phyloP scores from a whole-genome alignment of 1,284 basidiomycete species.

The Leccinum pachyderme region DNA sequence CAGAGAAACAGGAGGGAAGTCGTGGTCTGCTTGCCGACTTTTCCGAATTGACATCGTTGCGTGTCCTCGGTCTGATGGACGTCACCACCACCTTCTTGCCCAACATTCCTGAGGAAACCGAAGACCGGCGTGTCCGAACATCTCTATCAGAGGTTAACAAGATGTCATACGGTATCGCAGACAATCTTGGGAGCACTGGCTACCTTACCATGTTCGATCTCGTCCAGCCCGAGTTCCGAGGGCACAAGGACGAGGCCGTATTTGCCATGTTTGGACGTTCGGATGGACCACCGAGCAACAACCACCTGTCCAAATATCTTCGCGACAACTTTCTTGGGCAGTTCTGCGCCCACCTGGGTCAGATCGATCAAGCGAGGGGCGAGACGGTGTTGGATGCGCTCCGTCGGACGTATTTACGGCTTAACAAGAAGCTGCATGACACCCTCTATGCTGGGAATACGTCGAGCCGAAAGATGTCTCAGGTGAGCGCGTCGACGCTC shows the following conservation, averaged over 20 bases:
- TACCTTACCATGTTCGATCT: conserved; percentile 90
- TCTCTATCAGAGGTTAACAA: conserved; percentile 88
- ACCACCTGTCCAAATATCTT: conserved; percentile 72
- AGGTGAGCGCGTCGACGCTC: conserved; percentile 50
- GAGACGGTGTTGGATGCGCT: conserved; percentile 76
- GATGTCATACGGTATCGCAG: conserved; percentile 97
- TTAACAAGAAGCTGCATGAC: conserved; percentile 80
- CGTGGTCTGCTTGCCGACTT: conserved; percentile 75
- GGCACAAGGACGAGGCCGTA: conserved; percentile 78
- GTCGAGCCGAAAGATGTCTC: conserved; percentile 66
- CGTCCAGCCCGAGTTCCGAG: conserved; percentile 87
- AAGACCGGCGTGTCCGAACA: conserved; percentile 90
- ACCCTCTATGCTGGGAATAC: conserved; percentile 46
- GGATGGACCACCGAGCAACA: conserved; percentile 63
- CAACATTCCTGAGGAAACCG: conserved; percentile 87
- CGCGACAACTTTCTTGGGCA: conserved; percentile 75
- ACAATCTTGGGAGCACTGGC: conserved; percentile 82
- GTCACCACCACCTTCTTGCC: conserved; percentile 84
- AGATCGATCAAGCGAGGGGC: conserved; percentile 27
- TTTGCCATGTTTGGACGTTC: conserved; percentile 94
- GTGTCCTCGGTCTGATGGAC: conserved; percentile 95
- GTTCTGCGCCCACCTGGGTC: conserved; percentile 58
- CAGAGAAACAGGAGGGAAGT: conserved; percentile 21
- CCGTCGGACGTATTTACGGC: conserved; percentile 79
- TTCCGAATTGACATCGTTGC: conserved; percentile 77